Conservation (phyloP, 306 rosid species). For the Castanea mollissima region DNA sequence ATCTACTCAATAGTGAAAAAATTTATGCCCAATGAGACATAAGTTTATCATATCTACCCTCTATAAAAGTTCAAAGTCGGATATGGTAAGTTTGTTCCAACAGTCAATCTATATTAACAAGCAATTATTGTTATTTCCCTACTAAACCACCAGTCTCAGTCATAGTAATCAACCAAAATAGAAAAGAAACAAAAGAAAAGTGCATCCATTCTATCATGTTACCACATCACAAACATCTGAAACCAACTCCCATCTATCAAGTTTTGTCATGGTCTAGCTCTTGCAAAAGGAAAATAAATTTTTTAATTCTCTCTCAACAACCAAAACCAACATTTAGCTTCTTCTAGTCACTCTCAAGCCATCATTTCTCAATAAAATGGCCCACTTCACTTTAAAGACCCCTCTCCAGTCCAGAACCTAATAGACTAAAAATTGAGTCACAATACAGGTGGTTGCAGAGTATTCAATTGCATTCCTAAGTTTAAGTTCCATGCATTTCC, state of each 20-base stretch:
- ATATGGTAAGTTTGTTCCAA: background rate
- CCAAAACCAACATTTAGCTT: no score
- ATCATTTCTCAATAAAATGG: no score
- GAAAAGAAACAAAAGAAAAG: background rate
- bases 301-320: no score
- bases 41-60: background rate
- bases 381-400: no score
- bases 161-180: background rate
- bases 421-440: no score
- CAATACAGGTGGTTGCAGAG: no score
- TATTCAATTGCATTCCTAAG: no score
- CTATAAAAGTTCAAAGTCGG: no score
- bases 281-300: no score
- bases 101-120: background rate
- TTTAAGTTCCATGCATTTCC: no score
- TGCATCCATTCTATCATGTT: background rate
- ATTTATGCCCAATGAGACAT: background rate
- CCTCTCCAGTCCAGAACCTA: no score
- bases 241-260: background rate
- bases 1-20: background rate
- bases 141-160: background rate
- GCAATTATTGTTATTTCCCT: background rate
- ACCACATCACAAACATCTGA: background rate
- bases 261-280: background rate
- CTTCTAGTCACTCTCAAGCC: no score